phyloP scores from a whole-genome alignment of 345 rosid genomes.

The Aegle marmelos region DNA sequence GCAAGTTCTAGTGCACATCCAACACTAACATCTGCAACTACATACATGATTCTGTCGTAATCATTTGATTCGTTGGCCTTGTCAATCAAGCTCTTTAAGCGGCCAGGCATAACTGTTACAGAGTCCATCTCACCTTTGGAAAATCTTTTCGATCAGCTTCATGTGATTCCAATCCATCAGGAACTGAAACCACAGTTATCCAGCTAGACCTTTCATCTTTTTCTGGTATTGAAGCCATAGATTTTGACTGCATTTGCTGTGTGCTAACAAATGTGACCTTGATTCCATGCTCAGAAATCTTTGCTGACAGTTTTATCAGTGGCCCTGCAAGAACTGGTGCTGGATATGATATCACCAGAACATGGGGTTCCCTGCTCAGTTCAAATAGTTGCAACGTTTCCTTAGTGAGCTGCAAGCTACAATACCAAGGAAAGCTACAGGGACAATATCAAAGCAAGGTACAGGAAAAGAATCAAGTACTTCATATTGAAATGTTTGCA shows the following conservation, averaged over 20 bases:
- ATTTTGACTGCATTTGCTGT: slow-evolving; percentile 17
- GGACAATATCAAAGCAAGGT: too few relatives aligned
- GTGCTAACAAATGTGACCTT: slow-evolving; percentile 38
- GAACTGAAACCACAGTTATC: slow-evolving; percentile 24
- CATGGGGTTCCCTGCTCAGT: slow-evolving; percentile 25
- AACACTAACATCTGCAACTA: slow-evolving; percentile 19
- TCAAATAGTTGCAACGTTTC: not conserved
- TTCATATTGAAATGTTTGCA: too few relatives aligned
- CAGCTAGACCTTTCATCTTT: not conserved
- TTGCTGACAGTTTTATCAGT: slow-evolving; percentile 32
- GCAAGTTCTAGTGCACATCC: slow-evolving; percentile 35
- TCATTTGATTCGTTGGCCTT: slow-evolving; percentile 7
- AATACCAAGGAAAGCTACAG: too few relatives aligned
- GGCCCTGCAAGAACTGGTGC: slow-evolving; percentile 36
- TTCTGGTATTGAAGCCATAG: slow-evolving; percentile 11
- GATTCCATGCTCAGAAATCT: slow-evolving; percentile 30
- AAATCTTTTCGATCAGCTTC: slow-evolving; percentile 5
- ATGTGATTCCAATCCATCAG: slow-evolving; percentile 10
- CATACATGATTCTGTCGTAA: slow-evolving; percentile 22
- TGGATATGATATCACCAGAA: slow-evolving; percentile 29
- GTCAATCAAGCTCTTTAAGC: slow-evolving; percentile 24
- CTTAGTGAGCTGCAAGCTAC: too few relatives aligned
- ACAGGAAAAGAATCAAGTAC: too few relatives aligned
- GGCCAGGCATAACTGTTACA: slow-evolving; percentile 13
- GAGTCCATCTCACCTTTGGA: not conserved